Percentiles rank a stretch among this genome's conserved stretches.
Conservation (phyloP, 2,329 filamentous ascomycete species). For the Colletotrichum neosansevieriae region DNA sequence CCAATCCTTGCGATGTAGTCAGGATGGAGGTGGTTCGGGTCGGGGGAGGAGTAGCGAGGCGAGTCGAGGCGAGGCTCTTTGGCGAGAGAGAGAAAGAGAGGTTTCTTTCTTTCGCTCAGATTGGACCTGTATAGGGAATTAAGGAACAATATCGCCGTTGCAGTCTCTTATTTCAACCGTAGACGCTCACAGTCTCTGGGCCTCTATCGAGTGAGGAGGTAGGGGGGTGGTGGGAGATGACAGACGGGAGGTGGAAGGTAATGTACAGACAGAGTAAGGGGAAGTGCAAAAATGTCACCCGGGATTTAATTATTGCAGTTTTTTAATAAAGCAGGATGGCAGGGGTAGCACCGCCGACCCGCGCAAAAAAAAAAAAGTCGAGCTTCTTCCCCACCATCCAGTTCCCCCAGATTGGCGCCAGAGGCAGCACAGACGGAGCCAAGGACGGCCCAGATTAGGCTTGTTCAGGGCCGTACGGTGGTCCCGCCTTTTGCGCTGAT, state of each 20-base stretch:
- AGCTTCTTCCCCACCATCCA: constrained; percentile 34
- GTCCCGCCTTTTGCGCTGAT: constrained; percentile 25
- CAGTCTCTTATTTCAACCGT: constrained; percentile 32
- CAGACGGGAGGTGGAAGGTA: constrained; percentile 27
- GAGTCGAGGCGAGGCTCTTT: constrained; percentile 16
- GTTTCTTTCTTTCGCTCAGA: background rate
- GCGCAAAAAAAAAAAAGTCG: constrained; percentile 28
- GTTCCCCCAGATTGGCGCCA: constrained; percentile 40
- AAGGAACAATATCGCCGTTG: constrained; percentile 21
- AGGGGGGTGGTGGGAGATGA: constrained; percentile 15
- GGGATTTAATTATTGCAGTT: constrained; percentile 40
- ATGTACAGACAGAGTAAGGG: constrained; percentile 38
- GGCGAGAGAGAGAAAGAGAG: constrained; percentile 11
- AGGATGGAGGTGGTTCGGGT: constrained; percentile 23
- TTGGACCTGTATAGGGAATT: background rate
- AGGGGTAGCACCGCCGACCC: constrained; percentile 39
- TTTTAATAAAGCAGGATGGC: constrained; percentile 40
- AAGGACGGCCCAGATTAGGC: constrained; percentile 39
- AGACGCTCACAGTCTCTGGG: constrained; percentile 33
- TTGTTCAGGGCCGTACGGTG: constrained; percentile 32
- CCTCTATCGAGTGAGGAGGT: constrained; percentile 33
- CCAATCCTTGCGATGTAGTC: constrained; percentile 25
- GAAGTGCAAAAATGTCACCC: constrained; percentile 41
- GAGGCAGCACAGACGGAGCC: constrained; percentile 40
- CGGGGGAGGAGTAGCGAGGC: constrained; percentile 23